phyloP scores from a whole-genome alignment of 2,329 filamentous ascomycete genomes.

The Elsinoe fawcettii region DNA sequence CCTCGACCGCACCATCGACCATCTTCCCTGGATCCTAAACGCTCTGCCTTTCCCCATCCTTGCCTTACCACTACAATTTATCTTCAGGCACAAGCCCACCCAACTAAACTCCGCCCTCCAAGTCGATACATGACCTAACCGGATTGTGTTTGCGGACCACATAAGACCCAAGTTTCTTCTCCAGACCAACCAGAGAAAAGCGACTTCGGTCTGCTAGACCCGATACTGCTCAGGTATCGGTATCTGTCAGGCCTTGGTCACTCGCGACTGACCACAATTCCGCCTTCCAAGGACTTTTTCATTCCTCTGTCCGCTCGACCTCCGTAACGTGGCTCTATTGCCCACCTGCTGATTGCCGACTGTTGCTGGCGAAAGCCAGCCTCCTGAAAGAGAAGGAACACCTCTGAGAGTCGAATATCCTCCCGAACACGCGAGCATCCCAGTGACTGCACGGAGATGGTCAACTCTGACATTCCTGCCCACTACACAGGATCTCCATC shows the following conservation, averaged over 20 bases:
- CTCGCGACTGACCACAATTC: conserved; percentile 70
- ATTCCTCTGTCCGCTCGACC: conserved; percentile 76
- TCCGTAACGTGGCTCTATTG: conserved; percentile 76
- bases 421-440: conserved; percentile 3
- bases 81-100: not conserved
- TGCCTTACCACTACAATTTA: not conserved
- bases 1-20: too few relatives aligned
- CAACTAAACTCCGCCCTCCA: not conserved
- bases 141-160: not conserved
- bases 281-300: conserved; percentile 71
- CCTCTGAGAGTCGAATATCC: conserved; percentile 20
- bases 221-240: conserved; percentile 84
- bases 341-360: conserved; percentile 44
- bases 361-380: conserved; percentile 87
- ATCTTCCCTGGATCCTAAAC: not conserved
- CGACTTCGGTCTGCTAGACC: conserved; percentile 54
- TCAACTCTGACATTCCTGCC: conserved; percentile 70
- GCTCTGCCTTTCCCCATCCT: not conserved
- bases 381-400: conserved; percentile 49
- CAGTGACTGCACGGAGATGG: conserved; percentile 56
- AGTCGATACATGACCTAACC: not conserved
- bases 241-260: conserved; percentile 61
- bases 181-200: not conserved
- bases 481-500: conserved; percentile 72
- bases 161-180: not conserved